Evolutionary conservation across 768 basidiomycete genomes (phyloP), one percentile per base, ranked within the genome.

Genomic region (Amanita thiersii): DNA sequence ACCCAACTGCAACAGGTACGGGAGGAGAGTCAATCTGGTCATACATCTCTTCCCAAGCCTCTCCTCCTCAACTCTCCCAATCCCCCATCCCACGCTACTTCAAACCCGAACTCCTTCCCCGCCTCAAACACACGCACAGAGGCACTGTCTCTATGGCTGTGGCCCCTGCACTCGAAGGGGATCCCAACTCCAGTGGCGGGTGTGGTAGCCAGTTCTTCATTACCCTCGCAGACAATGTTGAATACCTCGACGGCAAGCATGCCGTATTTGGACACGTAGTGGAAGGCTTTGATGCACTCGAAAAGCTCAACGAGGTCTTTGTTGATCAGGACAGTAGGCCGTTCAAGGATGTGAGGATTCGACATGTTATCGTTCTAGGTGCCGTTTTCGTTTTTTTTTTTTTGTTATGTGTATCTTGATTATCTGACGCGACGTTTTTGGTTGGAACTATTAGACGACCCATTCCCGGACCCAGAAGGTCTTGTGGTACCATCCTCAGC

Each of bases 91-190:
- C 79, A n/a, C 81, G 92, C 19, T 93, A 96, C 61, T 93, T 93
- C 55, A 57, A 75, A n/a, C 92, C 92, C 0, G 86, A 90, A 56
- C 70, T 92, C 41, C 62, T 76, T 1, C 80, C 87, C 1, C 76
- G 72, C 44, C 70, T 97, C 46, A 97, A 97, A 61, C 96, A 99
- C 56, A 70, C 69, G 0, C 62, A 68, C 6, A 81, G 75, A 50
- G 96, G 96, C 14, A 97, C 91, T 0, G 86, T 99, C 11, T 97
- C 92, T 0, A 98, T 98, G 96, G 96, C 96, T 5, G 79, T 97
- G 7, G 87, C 94, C 2, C 91, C 91, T n/a, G 67, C 78, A 1
- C 50, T 83, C 9, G 81, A 77, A n/a, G 34, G 32, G 21, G 25
- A 29, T 18, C 21, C 32, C 11, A 12, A 33, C 21, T 66, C 75